phyloP scores from a whole-genome alignment of 2,329 filamentous ascomycete genomes.

The Penicillium vulpinum region DNA sequence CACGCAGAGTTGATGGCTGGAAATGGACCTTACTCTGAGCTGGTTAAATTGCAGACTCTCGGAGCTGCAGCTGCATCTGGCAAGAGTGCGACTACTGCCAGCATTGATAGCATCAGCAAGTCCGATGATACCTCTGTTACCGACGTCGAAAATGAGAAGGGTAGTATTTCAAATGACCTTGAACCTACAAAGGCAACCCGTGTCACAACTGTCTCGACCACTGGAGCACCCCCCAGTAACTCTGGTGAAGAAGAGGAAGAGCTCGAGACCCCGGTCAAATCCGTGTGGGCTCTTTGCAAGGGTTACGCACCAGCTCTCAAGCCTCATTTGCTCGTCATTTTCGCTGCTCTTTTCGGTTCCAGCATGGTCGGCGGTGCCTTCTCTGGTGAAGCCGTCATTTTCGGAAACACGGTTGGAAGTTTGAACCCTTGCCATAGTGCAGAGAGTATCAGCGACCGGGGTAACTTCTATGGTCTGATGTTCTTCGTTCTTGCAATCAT shows the following conservation, averaged over 20 bases:
- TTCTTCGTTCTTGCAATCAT: slow-evolving; percentile 62
- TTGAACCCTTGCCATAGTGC: slow-evolving; percentile 56
- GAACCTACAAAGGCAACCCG: slow-evolving; percentile 16
- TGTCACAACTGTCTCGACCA: slow-evolving; percentile 16
- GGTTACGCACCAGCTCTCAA: slow-evolving; percentile 30
- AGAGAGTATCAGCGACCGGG: slow-evolving; percentile 50
- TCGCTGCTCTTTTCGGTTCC: slow-evolving; percentile 53
- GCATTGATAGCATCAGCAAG: slow-evolving; percentile 41
- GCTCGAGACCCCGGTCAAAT: slow-evolving; percentile 27
- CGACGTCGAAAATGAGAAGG: slow-evolving; percentile 26
- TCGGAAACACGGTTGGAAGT: slow-evolving; percentile 60
- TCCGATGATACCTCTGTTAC: slow-evolving; percentile 29
- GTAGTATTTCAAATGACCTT: slow-evolving; percentile 1
- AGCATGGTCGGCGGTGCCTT: slow-evolving; percentile 59
- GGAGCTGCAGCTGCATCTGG: slow-evolving; percentile 44
- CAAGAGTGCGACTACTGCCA: slow-evolving; percentile 52
- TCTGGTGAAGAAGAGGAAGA: slow-evolving; percentile 29
- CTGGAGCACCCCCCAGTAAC: slow-evolving; percentile 17
- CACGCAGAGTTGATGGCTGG: slow-evolving; percentile 55
- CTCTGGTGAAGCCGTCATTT: slow-evolving; percentile 59
- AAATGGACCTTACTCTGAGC: slow-evolving; percentile 26
- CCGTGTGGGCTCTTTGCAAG: slow-evolving; percentile 29
- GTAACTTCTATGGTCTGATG: slow-evolving; percentile 58
- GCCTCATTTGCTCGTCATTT: slow-evolving; percentile 47
- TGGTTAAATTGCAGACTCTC: slow-evolving; percentile 50